Evolutionary conservation across 2,329 filamentous ascomycete species (phyloP), one percentile per base, ranked within the genome.

Genomic region (Hypoxylon sp.): DNA sequence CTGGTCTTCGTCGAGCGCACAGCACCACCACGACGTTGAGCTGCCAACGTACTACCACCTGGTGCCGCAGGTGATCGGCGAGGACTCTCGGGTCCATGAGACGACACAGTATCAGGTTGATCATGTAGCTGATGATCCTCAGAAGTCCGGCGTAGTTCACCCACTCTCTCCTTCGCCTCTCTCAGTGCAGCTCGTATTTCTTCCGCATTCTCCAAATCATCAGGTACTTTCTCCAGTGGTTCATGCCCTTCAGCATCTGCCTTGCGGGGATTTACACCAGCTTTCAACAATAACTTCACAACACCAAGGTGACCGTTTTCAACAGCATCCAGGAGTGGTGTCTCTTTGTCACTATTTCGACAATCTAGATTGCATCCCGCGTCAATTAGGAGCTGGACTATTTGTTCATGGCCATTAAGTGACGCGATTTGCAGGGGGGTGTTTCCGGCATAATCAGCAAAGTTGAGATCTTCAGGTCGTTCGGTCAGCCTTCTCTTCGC

Each of bases 401-500:
- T 94, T 58, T 96, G 88, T 30, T 90, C 90, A 77, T 90, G 92
- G 5, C 96, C 96, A 74, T 96, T 91, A 62, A 99, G 85, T 30
- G 94, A 90, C 32, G 96, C 95, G 70, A 97, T 96, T 78, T 99
- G 96, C 32, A 99, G 83, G 23, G 96, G 96, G 0, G 95, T 96
- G 74, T 98, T 98, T n/a, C 93, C 93, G 12, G 96, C 96, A 76
- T 97, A 96, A 75, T 99, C 96, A 23, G 92, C 89, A 62, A 94
- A 87, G 72, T 99, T 92, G 57, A 98, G 79, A 78, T 98, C 94
- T 67, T 96, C 92, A 0, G 93, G 94, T 19, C 94, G 88, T 75
- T 96, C 92, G 7, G 86, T 83, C 30, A 94, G 85, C 68, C 92
- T 88, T 71, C 88, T 86, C 76, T 92, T 94, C 14, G 93, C 94